These are phyloP conservation scores for Luffa acutangula DNA, from an alignment of 306 rosid species.

Conservation along the genomic window DNA sequence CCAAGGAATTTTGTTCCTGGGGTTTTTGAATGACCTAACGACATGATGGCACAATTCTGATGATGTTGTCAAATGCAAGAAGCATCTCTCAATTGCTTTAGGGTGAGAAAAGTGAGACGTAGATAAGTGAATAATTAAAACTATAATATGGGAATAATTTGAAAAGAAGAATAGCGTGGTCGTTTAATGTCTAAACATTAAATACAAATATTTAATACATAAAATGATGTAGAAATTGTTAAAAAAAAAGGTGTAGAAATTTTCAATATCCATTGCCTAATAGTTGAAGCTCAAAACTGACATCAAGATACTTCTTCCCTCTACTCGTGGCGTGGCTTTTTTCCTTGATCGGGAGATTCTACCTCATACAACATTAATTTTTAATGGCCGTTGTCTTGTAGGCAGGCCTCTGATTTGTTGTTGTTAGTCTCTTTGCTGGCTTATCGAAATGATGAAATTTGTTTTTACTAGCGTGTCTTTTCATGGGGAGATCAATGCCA, in stretches of 20 bases:
- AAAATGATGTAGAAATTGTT: too few species aligned
- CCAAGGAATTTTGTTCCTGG: neutral
- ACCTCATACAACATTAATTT: neutral
- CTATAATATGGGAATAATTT: too few species aligned
- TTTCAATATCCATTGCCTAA: neutral
- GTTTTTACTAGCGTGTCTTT: neutral
- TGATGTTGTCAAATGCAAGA: neutral
- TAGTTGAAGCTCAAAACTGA: neutral
- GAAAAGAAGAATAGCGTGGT: too few species aligned
- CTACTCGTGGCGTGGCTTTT: neutral
- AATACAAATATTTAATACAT: too few species aligned
- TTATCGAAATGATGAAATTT: too few species aligned
- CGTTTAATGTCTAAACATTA: too few species aligned
- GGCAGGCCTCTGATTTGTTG: neutral
- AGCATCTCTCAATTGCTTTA: neutral
- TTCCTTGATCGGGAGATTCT: neutral
- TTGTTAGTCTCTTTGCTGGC: too few species aligned
- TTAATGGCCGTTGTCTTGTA: neutral
- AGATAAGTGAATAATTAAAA: too few species aligned
- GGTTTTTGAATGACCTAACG: neutral
- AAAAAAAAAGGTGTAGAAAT: too few species aligned
- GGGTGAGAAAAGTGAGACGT: neutral
- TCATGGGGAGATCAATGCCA: neutral
- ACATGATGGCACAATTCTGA: neutral
- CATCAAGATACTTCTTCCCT: neutral